Base-by-base conservation (phyloP, 2,329 filamentous ascomycete species). In the Diplocarpon rosae region DNA sequence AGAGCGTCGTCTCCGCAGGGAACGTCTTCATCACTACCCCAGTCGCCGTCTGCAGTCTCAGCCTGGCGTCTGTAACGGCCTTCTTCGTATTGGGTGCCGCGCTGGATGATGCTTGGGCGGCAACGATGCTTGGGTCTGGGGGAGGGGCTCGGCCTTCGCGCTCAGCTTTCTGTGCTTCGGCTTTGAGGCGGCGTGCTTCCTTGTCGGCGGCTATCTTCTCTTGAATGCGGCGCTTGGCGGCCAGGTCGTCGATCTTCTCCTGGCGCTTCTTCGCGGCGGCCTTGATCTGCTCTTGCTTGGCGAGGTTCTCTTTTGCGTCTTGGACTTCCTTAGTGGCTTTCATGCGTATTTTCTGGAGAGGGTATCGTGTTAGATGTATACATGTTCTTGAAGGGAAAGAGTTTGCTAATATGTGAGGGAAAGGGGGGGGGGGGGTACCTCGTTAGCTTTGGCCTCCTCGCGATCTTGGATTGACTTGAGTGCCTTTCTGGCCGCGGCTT, bases 121-220 rank as follows among this genome's bases (percentile, higher is more conserved):
- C 55, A 1, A 58, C 48, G 1, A 50, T 46, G 1, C 47, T 41
- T 43, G 55, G 50, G 9, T 55, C 59, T n/a, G 62, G 56, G 15
- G 75, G 70, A 17, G 68, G 62, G 13, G 69, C 67, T 43, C 76
- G 71, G n/a, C 90, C 89, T 54, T 88, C 85, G n/a, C 90, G 76
- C 44, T 78, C 77, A 0, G 89, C 89, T 67, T 90, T 94, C 56
- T 87, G 85, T 46, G 78, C 72, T 59, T 95, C 92, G 2, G 86
- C 82, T 63, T 92, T 94, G 52, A 83, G 74, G 52, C 85, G 80
- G 43, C 92, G 80, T 58, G 90, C 88, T 56, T 86, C 84, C 70
- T 93, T 95, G 68, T 96, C 89, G 12, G 85, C 89, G 56, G 92
- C 89, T 52, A 98, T 95, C 72, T 89, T 89, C 45, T 87, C 89